phyloP scores from a whole-genome alignment of 495 filamentous ascomycete species.

The Elasticomyces elasticus region DNA sequence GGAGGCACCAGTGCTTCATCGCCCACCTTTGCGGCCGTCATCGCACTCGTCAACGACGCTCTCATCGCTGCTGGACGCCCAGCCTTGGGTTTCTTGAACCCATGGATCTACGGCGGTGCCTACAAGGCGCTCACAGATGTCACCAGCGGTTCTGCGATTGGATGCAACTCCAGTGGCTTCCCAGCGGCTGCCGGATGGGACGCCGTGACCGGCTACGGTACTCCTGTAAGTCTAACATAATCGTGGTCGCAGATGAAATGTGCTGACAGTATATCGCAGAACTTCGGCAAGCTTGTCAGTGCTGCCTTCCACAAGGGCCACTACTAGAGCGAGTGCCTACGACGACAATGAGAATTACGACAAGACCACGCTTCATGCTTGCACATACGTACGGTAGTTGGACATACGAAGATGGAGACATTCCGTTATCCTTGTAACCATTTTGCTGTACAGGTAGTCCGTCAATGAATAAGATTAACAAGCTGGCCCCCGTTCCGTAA shows the following conservation, averaged over 20 bases:
- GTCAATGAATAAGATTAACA: no score
- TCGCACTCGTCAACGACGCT: constrained; percentile 33
- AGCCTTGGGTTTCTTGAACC: constrained; percentile 35
- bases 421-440: no score
- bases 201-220: constrained; percentile 15
- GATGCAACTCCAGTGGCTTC: constrained; percentile 29
- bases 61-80: constrained; percentile 26
- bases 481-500: no score
- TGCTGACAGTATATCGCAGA: constrained; percentile 1
- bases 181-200: constrained; percentile 30
- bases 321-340: not conserved
- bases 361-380: no score
- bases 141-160: constrained; percentile 23
- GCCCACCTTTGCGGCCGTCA: constrained; percentile 27
- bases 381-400: no score
- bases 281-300: constrained; percentile 9
- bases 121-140: constrained; percentile 32
- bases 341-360: not conserved
- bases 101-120: constrained; percentile 30
- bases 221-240: not conserved
- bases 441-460: no score
- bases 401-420: no score
- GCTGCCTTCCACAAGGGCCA: constrained; percentile 3
- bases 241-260: not conserved
- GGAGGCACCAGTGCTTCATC: constrained; percentile 32